These are phyloP conservation scores for Phyllosticta citribraziliensis DNA, from an alignment of 2,329 filamentous ascomycete genomes.

Conservation along the genomic window DNA sequence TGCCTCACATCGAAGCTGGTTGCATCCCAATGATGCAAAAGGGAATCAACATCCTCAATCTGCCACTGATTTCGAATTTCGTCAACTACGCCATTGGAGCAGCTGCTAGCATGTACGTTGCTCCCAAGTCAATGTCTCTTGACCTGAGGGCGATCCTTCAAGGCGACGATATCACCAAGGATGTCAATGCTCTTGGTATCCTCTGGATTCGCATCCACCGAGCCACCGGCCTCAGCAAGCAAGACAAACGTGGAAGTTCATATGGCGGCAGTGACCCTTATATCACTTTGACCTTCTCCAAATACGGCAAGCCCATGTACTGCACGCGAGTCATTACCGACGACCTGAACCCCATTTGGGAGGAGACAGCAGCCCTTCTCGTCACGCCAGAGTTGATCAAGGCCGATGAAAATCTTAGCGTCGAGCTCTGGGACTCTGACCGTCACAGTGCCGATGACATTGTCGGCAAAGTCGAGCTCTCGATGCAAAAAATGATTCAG, in stretches of 20 bases:
- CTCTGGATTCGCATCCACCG: constrained; percentile 88
- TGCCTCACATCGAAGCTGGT: constrained; percentile 79
- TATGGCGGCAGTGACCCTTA: constrained; percentile 91
- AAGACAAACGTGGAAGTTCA: constrained; percentile 70
- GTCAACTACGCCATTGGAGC: constrained; percentile 91
- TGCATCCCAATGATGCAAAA: constrained; percentile 89
- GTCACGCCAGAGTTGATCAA: constrained; percentile 87
- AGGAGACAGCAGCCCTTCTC: constrained; percentile 75
- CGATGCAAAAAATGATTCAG: constrained; percentile 89
- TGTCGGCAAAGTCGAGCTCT: constrained; percentile 87
- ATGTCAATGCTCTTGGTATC: constrained; percentile 75
- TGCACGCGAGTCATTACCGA: constrained; percentile 94
- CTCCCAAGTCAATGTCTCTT: constrained; percentile 86
- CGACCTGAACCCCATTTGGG: constrained; percentile 85
- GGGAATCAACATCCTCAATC: constrained; percentile 81
- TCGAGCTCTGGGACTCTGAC: constrained; percentile 96
- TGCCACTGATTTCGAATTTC: constrained; percentile 90
- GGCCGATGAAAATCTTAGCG: constrained; percentile 82
- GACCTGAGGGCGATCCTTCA: constrained; percentile 85
- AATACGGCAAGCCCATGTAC: constrained; percentile 96
- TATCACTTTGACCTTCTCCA: constrained; percentile 88
- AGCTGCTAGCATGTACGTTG: constrained; percentile 82
- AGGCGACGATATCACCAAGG: constrained; percentile 87
- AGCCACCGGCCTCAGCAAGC: constrained; percentile 79
- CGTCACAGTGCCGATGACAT: constrained; percentile 87